Evolutionary conservation across 2,329 filamentous ascomycete species (phyloP).

Genomic region (Monosporascus ibericus): DNA sequence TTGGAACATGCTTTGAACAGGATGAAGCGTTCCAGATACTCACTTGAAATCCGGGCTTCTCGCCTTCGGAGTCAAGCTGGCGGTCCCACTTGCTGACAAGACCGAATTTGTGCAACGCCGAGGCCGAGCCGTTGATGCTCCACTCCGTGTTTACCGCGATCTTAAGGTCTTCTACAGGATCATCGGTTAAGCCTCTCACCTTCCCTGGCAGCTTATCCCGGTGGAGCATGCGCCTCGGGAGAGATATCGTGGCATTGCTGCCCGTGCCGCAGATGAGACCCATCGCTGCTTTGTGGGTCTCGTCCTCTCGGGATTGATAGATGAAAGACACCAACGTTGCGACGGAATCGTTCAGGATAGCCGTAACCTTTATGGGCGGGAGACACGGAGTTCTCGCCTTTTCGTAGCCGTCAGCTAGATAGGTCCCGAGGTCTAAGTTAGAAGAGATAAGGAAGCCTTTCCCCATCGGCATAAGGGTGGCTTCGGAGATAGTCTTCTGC

Average conservation of each 20-base stretch:
- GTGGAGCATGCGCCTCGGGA: constrained; percentile 58
- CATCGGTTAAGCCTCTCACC: constrained; percentile 42
- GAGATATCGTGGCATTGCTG: constrained; percentile 72
- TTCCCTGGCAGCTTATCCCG: constrained; percentile 52
- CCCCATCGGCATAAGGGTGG: constrained; percentile 62
- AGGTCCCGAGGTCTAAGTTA: constrained; percentile 53
- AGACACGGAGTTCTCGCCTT: constrained; percentile 40
- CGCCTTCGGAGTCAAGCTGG: constrained; percentile 58
- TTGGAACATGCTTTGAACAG: too few relatives aligned
- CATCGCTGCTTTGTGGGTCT: constrained; percentile 64
- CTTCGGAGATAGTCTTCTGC: constrained; percentile 56
- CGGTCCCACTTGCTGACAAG: constrained; percentile 68
- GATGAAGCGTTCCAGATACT: too few relatives aligned
- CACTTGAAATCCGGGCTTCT: constrained; percentile 64
- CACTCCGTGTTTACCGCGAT: constrained; percentile 80
- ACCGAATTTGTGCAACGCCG: constrained; percentile 54
- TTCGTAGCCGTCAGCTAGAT: constrained; percentile 54
- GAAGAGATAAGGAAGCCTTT: constrained; percentile 62
- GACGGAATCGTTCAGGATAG: constrained; percentile 77
- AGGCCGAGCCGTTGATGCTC: constrained; percentile 71
- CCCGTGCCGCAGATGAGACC: constrained; percentile 78
- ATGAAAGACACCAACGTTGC: constrained; percentile 73
- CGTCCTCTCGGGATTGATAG: constrained; percentile 58
- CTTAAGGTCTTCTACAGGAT: constrained; percentile 45
- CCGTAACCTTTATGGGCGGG: constrained; percentile 63